Evolutionary conservation across 176 grass and related monocot species (phyloP).

Genomic region (Aegilops umbellulata): DNA sequence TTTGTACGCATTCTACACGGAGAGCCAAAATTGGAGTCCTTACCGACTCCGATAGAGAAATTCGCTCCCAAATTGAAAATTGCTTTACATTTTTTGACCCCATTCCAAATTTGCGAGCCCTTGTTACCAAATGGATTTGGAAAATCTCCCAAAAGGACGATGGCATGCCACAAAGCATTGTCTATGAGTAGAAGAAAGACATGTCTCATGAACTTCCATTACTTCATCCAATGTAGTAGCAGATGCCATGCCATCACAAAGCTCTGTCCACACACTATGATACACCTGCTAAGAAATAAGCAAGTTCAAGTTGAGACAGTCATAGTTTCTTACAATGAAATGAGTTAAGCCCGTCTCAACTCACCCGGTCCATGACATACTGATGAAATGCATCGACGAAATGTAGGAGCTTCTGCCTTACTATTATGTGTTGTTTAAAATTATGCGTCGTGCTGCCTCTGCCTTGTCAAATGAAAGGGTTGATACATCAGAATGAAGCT

Average conservation of each 20-base stretch:
- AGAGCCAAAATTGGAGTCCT: too few relatives aligned
- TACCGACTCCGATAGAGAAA: too few relatives aligned
- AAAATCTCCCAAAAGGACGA: too few relatives aligned
- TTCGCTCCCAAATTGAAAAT: too few relatives aligned
- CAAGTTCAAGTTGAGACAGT: conserved; percentile 8
- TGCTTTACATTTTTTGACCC: too few relatives aligned
- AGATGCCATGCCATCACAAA: conserved; percentile 73
- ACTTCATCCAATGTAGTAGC: conserved; percentile 82
- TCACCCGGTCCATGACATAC: conserved; percentile 86
- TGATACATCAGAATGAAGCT: too few relatives aligned
- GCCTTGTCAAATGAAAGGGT: too few relatives aligned
- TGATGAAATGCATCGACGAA: conserved; percentile 45
- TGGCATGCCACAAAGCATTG: conserved; percentile 66
- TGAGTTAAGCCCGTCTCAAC: conserved; percentile 13
- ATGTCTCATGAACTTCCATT: conserved; percentile 88
- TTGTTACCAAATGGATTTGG: too few relatives aligned
- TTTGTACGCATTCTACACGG: too few relatives aligned
- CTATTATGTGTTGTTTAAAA: too few relatives aligned
- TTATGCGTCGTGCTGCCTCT: too few relatives aligned
- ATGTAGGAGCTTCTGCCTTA: conserved; percentile 59
- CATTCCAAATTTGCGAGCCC: too few relatives aligned
- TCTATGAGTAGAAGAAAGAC: conserved; percentile 83
- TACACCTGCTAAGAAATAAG: conserved; percentile 51
- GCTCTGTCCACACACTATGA: conserved; percentile 91
- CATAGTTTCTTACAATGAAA: neutral